Evolutionary conservation across 129 eudicot species (phyloP).

Genomic region (Ambrosia artemisiifolia): DNA sequence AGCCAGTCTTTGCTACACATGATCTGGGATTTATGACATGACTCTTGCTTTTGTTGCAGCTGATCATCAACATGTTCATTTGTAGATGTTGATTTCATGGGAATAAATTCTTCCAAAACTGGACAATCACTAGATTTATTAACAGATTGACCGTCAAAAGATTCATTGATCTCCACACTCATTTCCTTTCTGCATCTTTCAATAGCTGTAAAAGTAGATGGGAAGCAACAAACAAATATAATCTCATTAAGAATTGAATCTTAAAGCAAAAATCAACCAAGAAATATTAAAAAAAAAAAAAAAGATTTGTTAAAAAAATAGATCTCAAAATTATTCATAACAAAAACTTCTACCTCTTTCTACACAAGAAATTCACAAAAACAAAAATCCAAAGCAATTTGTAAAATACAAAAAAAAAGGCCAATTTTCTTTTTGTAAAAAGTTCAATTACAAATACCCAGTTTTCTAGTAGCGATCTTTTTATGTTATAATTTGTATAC

Average conservation of each 20-base stretch:
- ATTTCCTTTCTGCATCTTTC: constrained; percentile 65
- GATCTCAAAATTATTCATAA: no score
- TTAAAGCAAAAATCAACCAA: no score
- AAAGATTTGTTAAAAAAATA: neutral
- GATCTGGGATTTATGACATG: neutral
- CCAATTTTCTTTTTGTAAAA: no score
- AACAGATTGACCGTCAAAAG: constrained; percentile 39
- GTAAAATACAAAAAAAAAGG: no score
- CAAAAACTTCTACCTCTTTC: no score
- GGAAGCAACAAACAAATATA: neutral
- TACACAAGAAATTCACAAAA: no score
- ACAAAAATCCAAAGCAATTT: no score
- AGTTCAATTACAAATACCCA: no score
- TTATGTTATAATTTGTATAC: no score
- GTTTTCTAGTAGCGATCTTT: no score
- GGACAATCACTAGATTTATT: constrained; percentile 63
- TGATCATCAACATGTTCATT: constrained; percentile 36
- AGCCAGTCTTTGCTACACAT: constrained; percentile 61
- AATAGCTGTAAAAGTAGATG: constrained; percentile 52
- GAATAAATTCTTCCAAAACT: constrained; percentile 76
- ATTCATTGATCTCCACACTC: constrained; percentile 27
- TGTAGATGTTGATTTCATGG: constrained; percentile 51
- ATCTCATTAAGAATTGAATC: neutral
- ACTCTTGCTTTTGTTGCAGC: constrained; percentile 2
- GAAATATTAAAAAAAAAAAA: neutral